Percentiles rank a stretch among this genome's conserved stretches.
phyloP scores from a whole-genome alignment of 179 eudicot genomes.

The Beta lomatogona region DNA sequence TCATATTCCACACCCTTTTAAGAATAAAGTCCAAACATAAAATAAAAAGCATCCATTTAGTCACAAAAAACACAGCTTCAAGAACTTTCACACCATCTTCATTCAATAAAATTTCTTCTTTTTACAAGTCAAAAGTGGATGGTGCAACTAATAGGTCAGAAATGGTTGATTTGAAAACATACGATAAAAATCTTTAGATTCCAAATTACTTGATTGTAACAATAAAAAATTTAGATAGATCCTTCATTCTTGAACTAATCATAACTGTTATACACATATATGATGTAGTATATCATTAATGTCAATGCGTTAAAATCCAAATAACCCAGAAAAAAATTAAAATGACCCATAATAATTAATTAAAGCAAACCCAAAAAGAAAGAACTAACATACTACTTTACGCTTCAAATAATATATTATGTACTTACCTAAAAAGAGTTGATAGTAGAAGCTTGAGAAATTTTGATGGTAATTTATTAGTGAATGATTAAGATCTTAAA shows the following conservation, averaged over 20 bases:
- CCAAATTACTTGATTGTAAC: not conserved
- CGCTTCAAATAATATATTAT: conserved; percentile 1
- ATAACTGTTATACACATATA: not conserved
- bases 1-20: conserved; percentile 18
- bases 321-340: not conserved
- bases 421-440: conserved; percentile 26
- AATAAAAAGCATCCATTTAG: not conserved
- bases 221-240: not conserved
- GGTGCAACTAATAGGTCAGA: conserved; percentile 31
- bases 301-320: conserved; percentile 22
- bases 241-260: conserved; percentile 1
- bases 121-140: conserved; percentile 17
- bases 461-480: conserved; percentile 6
- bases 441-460: conserved; percentile 3
- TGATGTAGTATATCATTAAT: not conserved
- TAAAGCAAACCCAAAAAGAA: not conserved
- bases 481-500: conserved; percentile 34
- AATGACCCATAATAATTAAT: not conserved
- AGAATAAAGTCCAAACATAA: not conserved
- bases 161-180: conserved; percentile 25
- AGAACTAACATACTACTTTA: not conserved
- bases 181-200: conserved; percentile 17
- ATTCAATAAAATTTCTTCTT: not conserved
- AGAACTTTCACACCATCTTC: conserved; percentile 23
- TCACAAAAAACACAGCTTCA: not conserved